A percentile compares a stretch with the other conserved stretches of the same genome.
These are phyloP conservation scores for Heritiera littoralis DNA, from an alignment of 345 rosid species.

Conservation along the genomic window DNA sequence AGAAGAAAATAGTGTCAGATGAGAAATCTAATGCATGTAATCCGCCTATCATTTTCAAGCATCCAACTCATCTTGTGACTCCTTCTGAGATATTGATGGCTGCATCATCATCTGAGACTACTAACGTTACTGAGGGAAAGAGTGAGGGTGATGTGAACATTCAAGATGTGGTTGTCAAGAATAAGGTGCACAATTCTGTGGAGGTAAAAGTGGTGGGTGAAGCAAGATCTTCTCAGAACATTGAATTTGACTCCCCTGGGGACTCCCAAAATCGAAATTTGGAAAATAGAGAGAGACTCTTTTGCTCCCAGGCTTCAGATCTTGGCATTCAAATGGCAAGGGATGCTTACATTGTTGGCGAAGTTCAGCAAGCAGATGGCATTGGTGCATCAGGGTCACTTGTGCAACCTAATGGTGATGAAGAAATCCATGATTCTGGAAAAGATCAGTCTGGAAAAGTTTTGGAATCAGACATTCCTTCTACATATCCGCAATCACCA, in stretches of 20 bases:
- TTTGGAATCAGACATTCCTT: slow-evolving; percentile 41
- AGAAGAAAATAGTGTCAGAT: slow-evolving; percentile 44
- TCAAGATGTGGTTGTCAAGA: slow-evolving; percentile 50
- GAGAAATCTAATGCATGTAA: slow-evolving; percentile 46
- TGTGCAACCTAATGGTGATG: slow-evolving; percentile 44
- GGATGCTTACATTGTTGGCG: slow-evolving; percentile 44
- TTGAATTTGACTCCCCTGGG: slow-evolving; percentile 42
- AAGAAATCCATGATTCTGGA: slow-evolving; percentile 41
- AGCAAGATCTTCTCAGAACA: slow-evolving; percentile 44
- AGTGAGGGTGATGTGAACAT: slow-evolving; percentile 45
- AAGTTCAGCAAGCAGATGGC: slow-evolving; percentile 34
- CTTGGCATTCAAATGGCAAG: slow-evolving; percentile 59
- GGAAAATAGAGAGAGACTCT: slow-evolving; percentile 51
- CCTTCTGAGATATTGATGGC: slow-evolving; percentile 78
- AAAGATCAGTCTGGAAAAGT: slow-evolving; percentile 47
- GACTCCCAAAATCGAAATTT: slow-evolving; percentile 40
- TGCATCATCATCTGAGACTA: slow-evolving; percentile 55
- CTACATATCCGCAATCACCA: slow-evolving; percentile 40
- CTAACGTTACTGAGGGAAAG: slow-evolving; percentile 42
- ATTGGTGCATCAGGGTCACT: slow-evolving; percentile 34
- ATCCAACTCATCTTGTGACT: slow-evolving; percentile 82
- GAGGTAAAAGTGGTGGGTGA: slow-evolving; percentile 74
- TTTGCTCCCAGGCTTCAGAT: slow-evolving; percentile 71
- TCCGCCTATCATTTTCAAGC: slow-evolving; percentile 55
- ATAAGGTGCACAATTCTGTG: slow-evolving; percentile 43